These are phyloP conservation scores for Sapria himalayana DNA, from an alignment of 345 rosid genomes.

Conservation along the genomic window DNA sequence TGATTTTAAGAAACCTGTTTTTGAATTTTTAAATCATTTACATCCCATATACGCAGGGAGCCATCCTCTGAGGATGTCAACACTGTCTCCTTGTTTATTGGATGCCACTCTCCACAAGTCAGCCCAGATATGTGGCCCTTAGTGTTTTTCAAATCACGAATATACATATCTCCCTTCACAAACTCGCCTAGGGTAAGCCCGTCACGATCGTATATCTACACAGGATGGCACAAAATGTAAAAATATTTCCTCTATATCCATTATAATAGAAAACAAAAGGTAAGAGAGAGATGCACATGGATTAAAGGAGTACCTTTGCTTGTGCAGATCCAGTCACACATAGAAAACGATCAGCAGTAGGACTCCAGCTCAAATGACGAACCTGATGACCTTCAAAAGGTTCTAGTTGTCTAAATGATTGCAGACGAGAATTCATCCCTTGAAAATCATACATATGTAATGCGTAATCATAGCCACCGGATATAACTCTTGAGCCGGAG, in stretches of 20 bases:
- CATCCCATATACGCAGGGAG: conserved; percentile 92
- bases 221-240: conserved; percentile 4
- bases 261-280: conserved; percentile 2
- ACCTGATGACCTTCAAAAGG: conserved; percentile 92
- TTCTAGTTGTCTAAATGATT: conserved; percentile 85
- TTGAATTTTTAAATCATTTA: conserved; percentile 80
- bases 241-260: too few species aligned
- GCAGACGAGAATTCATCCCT: conserved; percentile 84
- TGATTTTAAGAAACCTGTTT: conserved; percentile 72
- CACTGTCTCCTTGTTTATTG: conserved; percentile 57
- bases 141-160: conserved; percentile 89
- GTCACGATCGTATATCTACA: conserved; percentile 85
- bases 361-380: conserved; percentile 92
- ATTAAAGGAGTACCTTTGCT: conserved; percentile 43
- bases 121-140: conserved; percentile 88
- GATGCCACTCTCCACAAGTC: conserved; percentile 97
- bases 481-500: conserved; percentile 82
- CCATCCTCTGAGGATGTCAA: conserved; percentile 96
- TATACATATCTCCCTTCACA: conserved; percentile 95
- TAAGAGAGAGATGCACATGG: background rate
- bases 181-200: conserved; percentile 92
- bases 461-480: conserved; percentile 83
- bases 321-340: conserved; percentile 95
- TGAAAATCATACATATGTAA: conserved; percentile 87
- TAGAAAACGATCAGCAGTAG: conserved; percentile 60